Percentiles rank a stretch among this genome's conserved stretches.
These are phyloP conservation scores for Huntiella decipiens DNA, from an alignment of 2,329 filamentous ascomycete species.

Conservation along the genomic window DNA sequence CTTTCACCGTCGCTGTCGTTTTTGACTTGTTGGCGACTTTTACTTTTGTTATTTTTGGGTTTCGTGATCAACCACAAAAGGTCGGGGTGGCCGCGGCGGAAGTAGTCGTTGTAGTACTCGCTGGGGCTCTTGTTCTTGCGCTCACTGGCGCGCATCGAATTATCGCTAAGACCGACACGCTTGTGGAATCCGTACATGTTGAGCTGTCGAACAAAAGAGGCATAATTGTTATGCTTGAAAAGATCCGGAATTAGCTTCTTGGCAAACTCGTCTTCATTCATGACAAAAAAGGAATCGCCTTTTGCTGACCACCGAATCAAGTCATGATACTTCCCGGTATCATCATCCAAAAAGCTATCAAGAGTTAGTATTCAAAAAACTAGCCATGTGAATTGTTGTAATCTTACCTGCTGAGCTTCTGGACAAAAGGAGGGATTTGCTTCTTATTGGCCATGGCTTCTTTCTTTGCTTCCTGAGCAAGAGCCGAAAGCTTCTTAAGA, in stretches of 20 bases:
- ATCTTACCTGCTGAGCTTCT: constrained; percentile 84
- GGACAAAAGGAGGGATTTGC: constrained; percentile 92
- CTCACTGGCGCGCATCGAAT: constrained; percentile 93
- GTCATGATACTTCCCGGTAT: constrained; percentile 58
- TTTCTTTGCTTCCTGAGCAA: constrained; percentile 63
- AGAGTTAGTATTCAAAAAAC: constrained; percentile 13
- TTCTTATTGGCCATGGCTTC: constrained; percentile 83
- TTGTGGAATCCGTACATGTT: constrained; percentile 99
- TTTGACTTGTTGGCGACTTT: constrained; percentile 42
- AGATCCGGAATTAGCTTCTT: constrained; percentile 92
- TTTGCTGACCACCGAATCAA: constrained; percentile 94
- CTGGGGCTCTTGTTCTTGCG: constrained; percentile 94
- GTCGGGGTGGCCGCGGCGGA: constrained; percentile 80
- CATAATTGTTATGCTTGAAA: constrained; percentile 98
- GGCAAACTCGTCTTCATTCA: constrained; percentile 96
- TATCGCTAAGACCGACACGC: constrained; percentile 79
- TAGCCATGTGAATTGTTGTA: neutral
- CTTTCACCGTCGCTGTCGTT: constrained; percentile 56
- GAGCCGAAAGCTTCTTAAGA: constrained; percentile 60
- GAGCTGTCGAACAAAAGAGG: constrained; percentile 83
- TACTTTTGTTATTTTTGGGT: constrained; percentile 54
- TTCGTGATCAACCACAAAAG: constrained; percentile 93
- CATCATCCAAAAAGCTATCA: constrained; percentile 72
- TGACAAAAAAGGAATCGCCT: constrained; percentile 86
- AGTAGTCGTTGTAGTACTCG: constrained; percentile 95